phyloP scores from a whole-genome alignment of 2,329 filamentous ascomycete genomes.

The Aspergillus sp. region DNA sequence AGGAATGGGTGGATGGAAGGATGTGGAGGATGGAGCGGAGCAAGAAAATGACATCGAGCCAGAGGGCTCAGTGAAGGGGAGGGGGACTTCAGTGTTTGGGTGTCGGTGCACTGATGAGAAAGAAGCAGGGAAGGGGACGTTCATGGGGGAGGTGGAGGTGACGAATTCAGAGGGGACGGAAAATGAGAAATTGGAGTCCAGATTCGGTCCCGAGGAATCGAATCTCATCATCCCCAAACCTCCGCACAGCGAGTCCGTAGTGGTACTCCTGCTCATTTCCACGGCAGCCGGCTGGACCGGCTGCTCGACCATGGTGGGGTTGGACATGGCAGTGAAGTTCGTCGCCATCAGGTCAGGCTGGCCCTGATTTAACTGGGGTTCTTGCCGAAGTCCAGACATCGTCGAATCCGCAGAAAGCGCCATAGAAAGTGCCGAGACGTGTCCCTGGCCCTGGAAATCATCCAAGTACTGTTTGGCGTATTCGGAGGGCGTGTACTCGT shows the following conservation, averaged over 20 bases:
- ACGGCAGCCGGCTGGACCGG: slow-evolving; percentile 33
- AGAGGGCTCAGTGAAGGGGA: slow-evolving; percentile 34
- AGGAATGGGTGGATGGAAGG: slow-evolving; percentile 30
- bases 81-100: slow-evolving; percentile 27
- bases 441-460: slow-evolving; percentile 27
- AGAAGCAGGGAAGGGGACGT: slow-evolving; percentile 30
- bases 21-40: slow-evolving; percentile 39
- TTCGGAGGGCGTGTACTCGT: slow-evolving; percentile 47
- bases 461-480: slow-evolving; percentile 43
- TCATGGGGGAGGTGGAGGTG: slow-evolving; percentile 32
- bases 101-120: slow-evolving; percentile 25
- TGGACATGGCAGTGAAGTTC: slow-evolving; percentile 6
- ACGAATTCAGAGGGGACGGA: slow-evolving; percentile 33
- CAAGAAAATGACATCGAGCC: slow-evolving; percentile 37
- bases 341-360: slow-evolving; percentile 16
- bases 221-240: slow-evolving; percentile 49
- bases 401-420: slow-evolving; percentile 28
- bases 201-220: slow-evolving; percentile 42
- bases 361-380: slow-evolving; percentile 22
- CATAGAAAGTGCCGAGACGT: slow-evolving; percentile 27
- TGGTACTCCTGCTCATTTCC: slow-evolving; percentile 50
- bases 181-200: slow-evolving; percentile 34
- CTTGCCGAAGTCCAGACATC: slow-evolving; percentile 27
- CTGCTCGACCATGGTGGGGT: slow-evolving; percentile 26
- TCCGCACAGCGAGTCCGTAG: slow-evolving; percentile 48